phyloP scores from a whole-genome alignment of 129 eudicot genomes.

The Ambrosia trifida region DNA sequence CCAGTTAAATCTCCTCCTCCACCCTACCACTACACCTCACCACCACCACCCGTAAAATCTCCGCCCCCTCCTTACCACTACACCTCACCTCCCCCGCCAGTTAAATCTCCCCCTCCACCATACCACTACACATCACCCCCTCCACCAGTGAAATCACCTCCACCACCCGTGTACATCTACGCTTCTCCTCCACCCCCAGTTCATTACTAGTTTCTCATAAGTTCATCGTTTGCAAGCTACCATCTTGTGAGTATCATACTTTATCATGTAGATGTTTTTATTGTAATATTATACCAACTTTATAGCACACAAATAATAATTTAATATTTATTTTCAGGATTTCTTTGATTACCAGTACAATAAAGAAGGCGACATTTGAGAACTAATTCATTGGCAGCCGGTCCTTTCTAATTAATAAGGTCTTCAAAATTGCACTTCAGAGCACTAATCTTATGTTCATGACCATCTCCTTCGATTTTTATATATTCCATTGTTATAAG shows the following conservation, averaged over 20 bases:
- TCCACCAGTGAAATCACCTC: slow-evolving; percentile 30
- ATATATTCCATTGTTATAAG: slow-evolving; percentile 7
- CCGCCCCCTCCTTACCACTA: slow-evolving; percentile 37
- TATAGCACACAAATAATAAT: background rate
- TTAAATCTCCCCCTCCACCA: slow-evolving; percentile 25
- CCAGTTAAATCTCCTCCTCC: slow-evolving; percentile 28
- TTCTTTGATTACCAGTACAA: slow-evolving; percentile 14
- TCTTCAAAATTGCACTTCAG: slow-evolving; percentile 23
- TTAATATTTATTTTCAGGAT: slow-evolving; percentile 20
- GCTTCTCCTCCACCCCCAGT: slow-evolving; percentile 38
- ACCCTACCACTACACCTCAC: slow-evolving; percentile 26
- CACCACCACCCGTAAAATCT: slow-evolving; percentile 18
- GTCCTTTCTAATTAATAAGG: slow-evolving; percentile 34
- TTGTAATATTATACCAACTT: background rate
- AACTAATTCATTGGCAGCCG: slow-evolving; percentile 20
- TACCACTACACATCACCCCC: slow-evolving; percentile 37
- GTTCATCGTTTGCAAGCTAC: background rate
- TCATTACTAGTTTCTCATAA: slow-evolving; percentile 26
- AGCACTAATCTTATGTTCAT: background rate
- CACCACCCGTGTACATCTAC: slow-evolving; percentile 36
- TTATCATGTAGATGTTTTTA: background rate
- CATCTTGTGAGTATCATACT: slow-evolving; percentile 20
- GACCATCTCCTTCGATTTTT: slow-evolving; percentile 20
- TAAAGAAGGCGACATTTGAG: slow-evolving; percentile 36
- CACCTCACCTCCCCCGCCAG: slow-evolving; percentile 26